These are phyloP conservation scores for Gynandropsis gynandra DNA, from an alignment of 345 rosid species.

Conservation along the genomic window DNA sequence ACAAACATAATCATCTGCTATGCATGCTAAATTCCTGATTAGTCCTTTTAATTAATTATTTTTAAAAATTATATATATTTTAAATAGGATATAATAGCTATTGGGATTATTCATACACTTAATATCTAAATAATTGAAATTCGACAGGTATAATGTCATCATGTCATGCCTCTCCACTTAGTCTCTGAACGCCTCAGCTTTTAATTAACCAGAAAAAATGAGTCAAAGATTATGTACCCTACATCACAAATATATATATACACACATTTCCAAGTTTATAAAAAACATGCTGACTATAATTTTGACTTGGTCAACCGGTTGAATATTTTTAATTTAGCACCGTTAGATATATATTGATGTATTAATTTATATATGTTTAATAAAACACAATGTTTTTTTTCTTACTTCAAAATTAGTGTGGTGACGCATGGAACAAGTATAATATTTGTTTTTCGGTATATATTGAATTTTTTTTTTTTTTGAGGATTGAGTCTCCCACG, in stretches of 20 bases:
- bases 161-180: constrained; percentile 39
- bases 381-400: too few species aligned
- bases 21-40: too few species aligned
- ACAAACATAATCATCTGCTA: too few species aligned
- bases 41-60: too few species aligned
- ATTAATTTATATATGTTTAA: too few species aligned
- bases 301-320: constrained; percentile 18
- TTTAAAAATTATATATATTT: too few species aligned
- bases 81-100: background rate
- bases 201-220: constrained; percentile 18
- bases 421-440: constrained; percentile 13
- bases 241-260: constrained; percentile 8
- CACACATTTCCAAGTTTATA: constrained; percentile 1
- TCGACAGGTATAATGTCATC: constrained; percentile 45
- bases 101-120: constrained; percentile 36
- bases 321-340: constrained; percentile 12
- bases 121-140: constrained; percentile 31
- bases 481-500: constrained; percentile 26
- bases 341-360: background rate
- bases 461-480: constrained; percentile 4
- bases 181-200: constrained; percentile 22
- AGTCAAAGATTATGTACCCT: too few species aligned
- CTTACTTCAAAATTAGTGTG: constrained; percentile 10
- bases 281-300: constrained; percentile 9
- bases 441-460: constrained; percentile 7